Evolutionary conservation across 2,329 filamentous ascomycete genomes (phyloP).

Genomic region (Alternaria rosae): DNA sequence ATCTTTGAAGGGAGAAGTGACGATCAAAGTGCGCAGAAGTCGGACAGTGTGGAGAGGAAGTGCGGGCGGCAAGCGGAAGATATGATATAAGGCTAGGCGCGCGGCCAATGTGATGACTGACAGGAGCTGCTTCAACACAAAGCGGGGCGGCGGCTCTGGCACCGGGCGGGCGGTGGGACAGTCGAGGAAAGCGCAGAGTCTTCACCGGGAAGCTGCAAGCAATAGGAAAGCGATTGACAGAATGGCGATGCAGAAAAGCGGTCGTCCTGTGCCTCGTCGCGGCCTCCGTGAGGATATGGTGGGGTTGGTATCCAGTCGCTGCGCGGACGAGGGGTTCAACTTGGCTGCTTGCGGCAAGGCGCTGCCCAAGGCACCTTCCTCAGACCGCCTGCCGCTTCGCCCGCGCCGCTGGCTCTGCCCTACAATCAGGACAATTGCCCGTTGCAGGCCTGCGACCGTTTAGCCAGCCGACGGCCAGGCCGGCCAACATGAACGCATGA

Average conservation of each 20-base stretch:
- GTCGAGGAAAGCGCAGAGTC: slow-evolving; percentile 21
- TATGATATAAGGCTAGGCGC: slow-evolving; percentile 40
- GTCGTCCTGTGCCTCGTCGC: slow-evolving; percentile 28
- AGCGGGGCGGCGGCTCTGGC: slow-evolving; percentile 31
- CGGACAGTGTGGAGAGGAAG: slow-evolving; percentile 14
- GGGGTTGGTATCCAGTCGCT: slow-evolving; percentile 23
- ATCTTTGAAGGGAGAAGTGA: background rate
- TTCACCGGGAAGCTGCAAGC: slow-evolving; percentile 20
- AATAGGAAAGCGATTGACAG: slow-evolving; percentile 25
- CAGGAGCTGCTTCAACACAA: slow-evolving; percentile 20
- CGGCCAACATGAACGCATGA: background rate
- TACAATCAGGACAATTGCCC: slow-evolving; percentile 7
- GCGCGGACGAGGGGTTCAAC: slow-evolving; percentile 17
- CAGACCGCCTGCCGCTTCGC: slow-evolving; percentile 34
- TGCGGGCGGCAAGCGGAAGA: slow-evolving; percentile 25
- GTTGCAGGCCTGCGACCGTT: background rate
- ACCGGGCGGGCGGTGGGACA: slow-evolving; percentile 20
- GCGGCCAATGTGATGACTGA: slow-evolving; percentile 38
- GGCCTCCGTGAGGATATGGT: slow-evolving; percentile 19
- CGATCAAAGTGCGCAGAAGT: slow-evolving; percentile 9
- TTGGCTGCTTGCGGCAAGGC: slow-evolving; percentile 13
- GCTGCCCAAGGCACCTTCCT: slow-evolving; percentile 10
- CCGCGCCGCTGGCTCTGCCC: slow-evolving; percentile 16
- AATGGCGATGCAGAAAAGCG: slow-evolving; percentile 24
- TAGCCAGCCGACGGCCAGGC: slow-evolving; percentile 2